These are phyloP conservation scores for Elsinoe perseae DNA, from an alignment of 2,329 filamentous ascomycete species.

Conservation along the genomic window DNA sequence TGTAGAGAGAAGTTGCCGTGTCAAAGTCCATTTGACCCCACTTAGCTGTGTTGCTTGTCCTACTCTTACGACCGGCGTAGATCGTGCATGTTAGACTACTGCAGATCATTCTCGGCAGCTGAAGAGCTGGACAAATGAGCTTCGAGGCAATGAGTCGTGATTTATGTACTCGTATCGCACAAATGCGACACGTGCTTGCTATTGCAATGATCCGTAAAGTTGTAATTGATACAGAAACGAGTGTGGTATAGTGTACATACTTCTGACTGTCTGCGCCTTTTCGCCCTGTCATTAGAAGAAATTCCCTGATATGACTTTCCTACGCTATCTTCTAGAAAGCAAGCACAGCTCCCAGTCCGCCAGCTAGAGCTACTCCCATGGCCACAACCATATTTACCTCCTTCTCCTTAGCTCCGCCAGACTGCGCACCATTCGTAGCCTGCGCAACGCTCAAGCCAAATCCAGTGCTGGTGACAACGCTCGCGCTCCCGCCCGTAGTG, in stretches of 20 bases:
- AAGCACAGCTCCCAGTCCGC: neutral
- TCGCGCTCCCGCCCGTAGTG: slow-evolving; percentile 23
- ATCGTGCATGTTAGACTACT: neutral
- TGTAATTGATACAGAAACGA: neutral
- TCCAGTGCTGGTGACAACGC: slow-evolving; percentile 22
- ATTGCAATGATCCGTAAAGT: too few species aligned
- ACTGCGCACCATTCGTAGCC: slow-evolving; percentile 19
- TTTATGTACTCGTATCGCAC: too few species aligned
- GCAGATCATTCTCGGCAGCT: neutral
- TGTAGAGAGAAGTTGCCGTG: neutral
- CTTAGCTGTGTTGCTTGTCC: neutral
- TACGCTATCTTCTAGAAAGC: neutral
- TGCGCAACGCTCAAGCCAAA: slow-evolving; percentile 28
- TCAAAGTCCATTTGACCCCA: neutral
- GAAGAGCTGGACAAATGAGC: neutral
- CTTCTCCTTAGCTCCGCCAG: neutral
- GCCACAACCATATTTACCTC: neutral
- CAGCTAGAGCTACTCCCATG: neutral
- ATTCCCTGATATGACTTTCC: neutral
- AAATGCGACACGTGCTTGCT: too few species aligned
- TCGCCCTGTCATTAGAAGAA: too few species aligned
- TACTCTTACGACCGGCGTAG: neutral
- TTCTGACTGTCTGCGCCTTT: neutral
- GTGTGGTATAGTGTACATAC: neutral
- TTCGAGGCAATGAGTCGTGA: neutral